A percentile compares a stretch with the other conserved stretches of the same genome.
These are phyloP conservation scores for Mortierella sp. DNA, from an alignment of 371 early-diverging fungal species.

Conservation along the genomic window DNA sequence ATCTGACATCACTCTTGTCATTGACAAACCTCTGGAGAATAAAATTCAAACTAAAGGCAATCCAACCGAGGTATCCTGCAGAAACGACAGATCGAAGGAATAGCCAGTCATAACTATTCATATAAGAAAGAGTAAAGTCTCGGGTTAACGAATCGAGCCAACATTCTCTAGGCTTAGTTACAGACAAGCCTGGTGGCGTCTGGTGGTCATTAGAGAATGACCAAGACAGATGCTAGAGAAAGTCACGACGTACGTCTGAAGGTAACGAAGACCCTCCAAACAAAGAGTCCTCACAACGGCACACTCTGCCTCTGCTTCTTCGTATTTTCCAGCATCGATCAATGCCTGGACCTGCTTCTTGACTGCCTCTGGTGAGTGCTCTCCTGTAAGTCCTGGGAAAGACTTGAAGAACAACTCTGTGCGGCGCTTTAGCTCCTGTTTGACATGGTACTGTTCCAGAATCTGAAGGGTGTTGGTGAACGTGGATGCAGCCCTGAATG, in stretches of 20 bases:
- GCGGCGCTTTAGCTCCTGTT: slow-evolving; percentile 80
- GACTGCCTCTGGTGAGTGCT: slow-evolving; percentile 60
- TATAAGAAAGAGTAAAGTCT: neutral
- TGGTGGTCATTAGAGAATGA: too few relatives aligned
- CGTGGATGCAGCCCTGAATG: slow-evolving; percentile 76
- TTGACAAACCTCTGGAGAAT: slow-evolving; percentile 59
- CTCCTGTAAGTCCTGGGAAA: slow-evolving; percentile 66
- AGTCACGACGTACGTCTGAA: slow-evolving; percentile 76
- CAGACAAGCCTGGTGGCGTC: too few relatives aligned
- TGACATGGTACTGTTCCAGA: slow-evolving; percentile 84
- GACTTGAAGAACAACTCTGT: slow-evolving; percentile 84
- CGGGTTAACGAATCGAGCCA: neutral
- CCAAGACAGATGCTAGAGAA: neutral
- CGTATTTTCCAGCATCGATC: slow-evolving; percentile 69
- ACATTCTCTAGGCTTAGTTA: too few relatives aligned
- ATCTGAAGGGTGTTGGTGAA: slow-evolving; percentile 89
- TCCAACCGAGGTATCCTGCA: slow-evolving; percentile 94
- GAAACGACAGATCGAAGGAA: slow-evolving; percentile 87
- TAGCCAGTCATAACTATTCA: slow-evolving; percentile 87
- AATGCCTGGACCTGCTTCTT: slow-evolving; percentile 67
- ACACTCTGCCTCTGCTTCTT: slow-evolving; percentile 73
- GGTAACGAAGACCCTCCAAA: slow-evolving; percentile 90
- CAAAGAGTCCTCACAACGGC: slow-evolving; percentile 67
- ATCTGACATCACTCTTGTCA: slow-evolving; percentile 21
- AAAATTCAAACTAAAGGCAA: slow-evolving; percentile 81